Evolutionary conservation across 495 filamentous ascomycete species (phyloP), one percentile per base, ranked within the genome.

Genomic region (Pseudotulostoma volvatum): DNA sequence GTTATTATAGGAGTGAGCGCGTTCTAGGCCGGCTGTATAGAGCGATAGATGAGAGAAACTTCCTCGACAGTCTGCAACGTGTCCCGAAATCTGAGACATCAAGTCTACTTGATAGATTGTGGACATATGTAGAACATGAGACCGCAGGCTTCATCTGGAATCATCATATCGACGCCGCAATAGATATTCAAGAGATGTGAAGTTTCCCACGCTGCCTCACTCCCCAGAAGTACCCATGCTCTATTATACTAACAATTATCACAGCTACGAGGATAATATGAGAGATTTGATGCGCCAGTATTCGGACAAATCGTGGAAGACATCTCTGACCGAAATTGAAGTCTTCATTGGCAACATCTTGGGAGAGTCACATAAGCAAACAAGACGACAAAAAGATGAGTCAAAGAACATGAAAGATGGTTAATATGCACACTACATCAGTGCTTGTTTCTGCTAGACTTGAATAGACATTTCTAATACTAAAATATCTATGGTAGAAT

Each of bases 311-410:
- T 71, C 73, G 0, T 52, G 49, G 30, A 61, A 70, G 18, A 23
- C 34, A 16, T 64, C 62, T 9, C 60, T 92, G 8, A 71, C 55
- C 2, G 84, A 93, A 50, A 52, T 79, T 8, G 84, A 93, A 57
- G 79, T 81, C 16, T 83, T 87, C 51, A 66, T 72, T 20, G 82
- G 84, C 18, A 70, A 63, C 31, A 78, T 92, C 36, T 56, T 87
- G 15, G 81, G 77, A 40, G 75, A 68, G 34, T 62, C 55, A 0
- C 74, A 76, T 18, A 54, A 55, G 3, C 73, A 74, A 43, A 74
- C 61, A 11, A 65, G 59, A 36, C 63, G 72, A 1, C 75, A 84
- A 41, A 73, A 74, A 32, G 81, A 88, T 34, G 54, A 52, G 2
- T 76, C 73, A 2, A 55, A 52, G 1, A 65, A 57, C 9, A 66